A percentile compares a stretch with the other conserved stretches of the same genome.
Conservation (phyloP, 441 rosid species). For the Mallotus japonicus region DNA sequence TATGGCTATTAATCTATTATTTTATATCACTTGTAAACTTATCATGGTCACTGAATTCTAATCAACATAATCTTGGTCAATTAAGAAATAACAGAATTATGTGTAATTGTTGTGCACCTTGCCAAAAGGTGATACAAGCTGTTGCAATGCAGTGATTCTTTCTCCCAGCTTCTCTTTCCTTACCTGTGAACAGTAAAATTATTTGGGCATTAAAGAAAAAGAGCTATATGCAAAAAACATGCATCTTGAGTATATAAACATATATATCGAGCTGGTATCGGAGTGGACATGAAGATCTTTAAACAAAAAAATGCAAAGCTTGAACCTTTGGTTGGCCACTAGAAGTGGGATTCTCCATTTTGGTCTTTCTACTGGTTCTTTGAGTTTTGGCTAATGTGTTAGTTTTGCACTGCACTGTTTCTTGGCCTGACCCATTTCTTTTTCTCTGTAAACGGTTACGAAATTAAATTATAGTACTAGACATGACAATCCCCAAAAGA, state of each 20-base stretch:
- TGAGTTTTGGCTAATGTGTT: slow-evolving; percentile 13
- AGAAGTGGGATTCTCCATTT: slow-evolving; percentile 42
- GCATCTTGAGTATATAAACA: no score
- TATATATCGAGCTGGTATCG: no score
- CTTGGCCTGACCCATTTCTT: slow-evolving; percentile 37
- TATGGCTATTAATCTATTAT: no score
- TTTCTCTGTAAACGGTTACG: slow-evolving; percentile 36
- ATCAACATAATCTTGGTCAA: not conserved
- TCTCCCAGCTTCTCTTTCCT: slow-evolving; percentile 80
- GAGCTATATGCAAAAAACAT: no score
- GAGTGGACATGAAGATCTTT: not conserved
- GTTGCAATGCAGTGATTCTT: slow-evolving; percentile 73
- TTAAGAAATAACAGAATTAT: slow-evolving; percentile 3
- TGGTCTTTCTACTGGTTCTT: slow-evolving; percentile 45
- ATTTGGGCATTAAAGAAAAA: not conserved
- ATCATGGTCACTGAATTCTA: not conserved
- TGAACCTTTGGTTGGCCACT: slow-evolving; percentile 45
- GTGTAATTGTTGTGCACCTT: slow-evolving; percentile 42
- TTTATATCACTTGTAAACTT: no score
- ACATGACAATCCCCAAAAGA: not conserved
- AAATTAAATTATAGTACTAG: not conserved
- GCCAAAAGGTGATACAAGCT: slow-evolving; percentile 87
- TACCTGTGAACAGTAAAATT: slow-evolving; percentile 28
- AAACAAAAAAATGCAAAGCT: not conserved
- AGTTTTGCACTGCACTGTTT: slow-evolving; percentile 19